Conservation (phyloP, 768 basidiomycete species). For the Naganishia vaughanmartiniae region DNA sequence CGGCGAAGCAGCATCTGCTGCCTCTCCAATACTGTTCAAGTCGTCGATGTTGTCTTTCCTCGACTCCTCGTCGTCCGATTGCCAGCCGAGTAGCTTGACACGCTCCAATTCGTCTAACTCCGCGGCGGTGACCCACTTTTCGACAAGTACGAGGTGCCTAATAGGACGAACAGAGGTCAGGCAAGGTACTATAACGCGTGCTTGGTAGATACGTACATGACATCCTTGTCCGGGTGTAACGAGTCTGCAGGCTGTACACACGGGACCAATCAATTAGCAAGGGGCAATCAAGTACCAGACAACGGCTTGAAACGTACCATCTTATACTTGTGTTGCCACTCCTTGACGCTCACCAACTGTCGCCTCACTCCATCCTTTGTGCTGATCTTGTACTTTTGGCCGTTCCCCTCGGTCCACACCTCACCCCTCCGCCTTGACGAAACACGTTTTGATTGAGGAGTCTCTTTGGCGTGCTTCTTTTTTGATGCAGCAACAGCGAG, state of each 20-base stretch:
- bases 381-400: slow-evolving; percentile 3
- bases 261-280: background rate
- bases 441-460: background rate
- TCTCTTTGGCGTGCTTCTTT: background rate
- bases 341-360: background rate
- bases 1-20: background rate
- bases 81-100: slow-evolving; percentile 3
- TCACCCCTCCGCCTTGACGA: too few species aligned
- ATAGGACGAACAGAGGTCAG: background rate
- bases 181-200: background rate
- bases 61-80: background rate
- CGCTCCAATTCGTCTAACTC: background rate
- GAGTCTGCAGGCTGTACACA: slow-evolving; percentile 6
- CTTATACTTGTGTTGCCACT: slow-evolving; percentile 8
- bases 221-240: background rate
- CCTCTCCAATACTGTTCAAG: background rate
- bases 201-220: background rate
- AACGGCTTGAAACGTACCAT: background rate
- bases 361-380: background rate
- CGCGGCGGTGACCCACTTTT: slow-evolving; percentile 1
- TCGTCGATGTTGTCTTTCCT: background rate
- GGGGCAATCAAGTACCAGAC: background rate
- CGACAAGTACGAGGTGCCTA: slow-evolving; percentile 12
- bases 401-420: slow-evolving; percentile 2
- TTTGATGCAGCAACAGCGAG: background rate